Conservation (phyloP, 257 asterid genomes). For the Parsonsia alboflavescens region DNA sequence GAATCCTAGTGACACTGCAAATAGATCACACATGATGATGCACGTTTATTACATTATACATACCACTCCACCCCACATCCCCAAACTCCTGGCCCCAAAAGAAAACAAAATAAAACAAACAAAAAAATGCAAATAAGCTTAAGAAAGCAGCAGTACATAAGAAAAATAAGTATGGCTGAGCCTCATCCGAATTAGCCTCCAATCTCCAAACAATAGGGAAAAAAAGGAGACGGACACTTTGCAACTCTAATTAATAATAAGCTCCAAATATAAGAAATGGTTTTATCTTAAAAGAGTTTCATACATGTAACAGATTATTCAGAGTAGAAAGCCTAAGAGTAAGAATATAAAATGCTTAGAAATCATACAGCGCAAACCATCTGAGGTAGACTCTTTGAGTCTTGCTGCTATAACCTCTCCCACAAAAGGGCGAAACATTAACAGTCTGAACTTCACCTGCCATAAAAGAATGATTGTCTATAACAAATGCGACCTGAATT, state of each 20-base stretch:
- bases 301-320: no score
- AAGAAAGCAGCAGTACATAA: not conserved
- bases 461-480: conserved; percentile 14
- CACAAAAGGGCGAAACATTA: conserved; percentile 78
- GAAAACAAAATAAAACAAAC: no score
- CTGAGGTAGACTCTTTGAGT: conserved; percentile 55
- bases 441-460: conserved; percentile 77
- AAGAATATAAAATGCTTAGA: not conserved
- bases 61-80: not conserved
- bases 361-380: conserved; percentile 69
- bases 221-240: not conserved
- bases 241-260: not conserved
- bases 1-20: conserved; percentile 85
- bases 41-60: conserved; percentile 1
- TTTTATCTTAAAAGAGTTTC: not conserved
- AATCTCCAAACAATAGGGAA: not conserved
- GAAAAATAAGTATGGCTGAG: not conserved
- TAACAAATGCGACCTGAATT: not conserved
- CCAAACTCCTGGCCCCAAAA: not conserved
- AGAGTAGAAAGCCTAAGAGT: not conserved
- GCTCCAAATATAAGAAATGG: not conserved
- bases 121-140: not conserved
- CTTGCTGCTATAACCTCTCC: conserved; percentile 80
- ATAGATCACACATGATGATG: not conserved
- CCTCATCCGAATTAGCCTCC: not conserved